phyloP scores from a whole-genome alignment of 768 basidiomycete species.

The Boletus eberwhitei region DNA sequence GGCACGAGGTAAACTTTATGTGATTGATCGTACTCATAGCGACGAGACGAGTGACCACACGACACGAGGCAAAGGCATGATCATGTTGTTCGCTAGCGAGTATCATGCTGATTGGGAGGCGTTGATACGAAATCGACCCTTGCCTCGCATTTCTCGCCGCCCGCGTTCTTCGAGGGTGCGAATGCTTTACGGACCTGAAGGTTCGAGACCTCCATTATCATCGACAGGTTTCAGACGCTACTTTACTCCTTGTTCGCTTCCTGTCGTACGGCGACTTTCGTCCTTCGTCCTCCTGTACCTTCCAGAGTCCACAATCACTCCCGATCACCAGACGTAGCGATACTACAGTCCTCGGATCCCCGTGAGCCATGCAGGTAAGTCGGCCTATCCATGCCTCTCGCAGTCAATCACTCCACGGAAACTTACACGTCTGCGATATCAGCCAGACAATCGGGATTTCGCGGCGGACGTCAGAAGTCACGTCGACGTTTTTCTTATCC shows the following conservation, averaged over 20 bases:
- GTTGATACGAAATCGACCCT: neutral
- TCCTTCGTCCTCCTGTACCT: neutral
- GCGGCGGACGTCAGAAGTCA: slow-evolving; percentile 10
- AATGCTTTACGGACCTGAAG: neutral
- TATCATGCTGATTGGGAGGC: neutral
- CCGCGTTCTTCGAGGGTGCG: neutral
- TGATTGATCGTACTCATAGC: neutral
- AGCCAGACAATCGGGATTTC: slow-evolving; percentile 7
- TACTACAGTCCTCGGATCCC: neutral
- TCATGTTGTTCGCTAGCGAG: neutral
- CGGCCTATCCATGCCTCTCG: neutral
- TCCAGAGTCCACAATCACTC: neutral
- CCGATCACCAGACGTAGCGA: neutral
- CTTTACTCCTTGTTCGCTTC: neutral
- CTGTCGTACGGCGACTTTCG: neutral
- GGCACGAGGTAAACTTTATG: neutral
- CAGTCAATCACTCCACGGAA: neutral
- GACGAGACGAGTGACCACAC: neutral
- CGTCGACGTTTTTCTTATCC: slow-evolving; percentile 14
- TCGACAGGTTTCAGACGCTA: neutral
- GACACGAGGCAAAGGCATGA: neutral
- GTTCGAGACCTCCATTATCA: neutral
- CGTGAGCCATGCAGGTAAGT: slow-evolving; percentile 7
- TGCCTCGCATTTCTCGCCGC: neutral
- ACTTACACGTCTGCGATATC: neutral